phyloP scores from a whole-genome alignment of 108 stramenopile genomes.

The Fistulifera pelliculosa region DNA sequence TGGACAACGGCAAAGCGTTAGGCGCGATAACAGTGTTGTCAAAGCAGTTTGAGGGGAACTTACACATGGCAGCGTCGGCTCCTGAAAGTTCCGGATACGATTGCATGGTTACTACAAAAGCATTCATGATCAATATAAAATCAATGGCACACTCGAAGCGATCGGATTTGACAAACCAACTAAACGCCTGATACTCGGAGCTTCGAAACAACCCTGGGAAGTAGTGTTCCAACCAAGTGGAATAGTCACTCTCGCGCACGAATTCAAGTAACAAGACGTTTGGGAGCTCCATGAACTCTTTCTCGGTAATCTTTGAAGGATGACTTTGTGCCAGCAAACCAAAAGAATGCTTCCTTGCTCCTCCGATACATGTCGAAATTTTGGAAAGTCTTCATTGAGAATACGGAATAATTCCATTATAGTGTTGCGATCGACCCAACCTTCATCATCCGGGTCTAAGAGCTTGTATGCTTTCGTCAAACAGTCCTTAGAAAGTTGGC shows the following conservation, averaged over 20 bases:
- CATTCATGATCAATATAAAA: slow-evolving; percentile 53
- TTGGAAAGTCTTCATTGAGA: slow-evolving; percentile 69
- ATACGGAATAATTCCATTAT: slow-evolving; percentile 56
- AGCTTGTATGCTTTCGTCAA: slow-evolving; percentile 45
- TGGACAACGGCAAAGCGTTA: too few relatives aligned
- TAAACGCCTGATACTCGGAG: slow-evolving; percentile 19
- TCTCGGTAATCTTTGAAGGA: slow-evolving; percentile 25
- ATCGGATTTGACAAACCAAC: slow-evolving; percentile 28
- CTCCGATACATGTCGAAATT: slow-evolving; percentile 37
- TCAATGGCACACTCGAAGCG: slow-evolving; percentile 57
- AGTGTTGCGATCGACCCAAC: slow-evolving; percentile 32
- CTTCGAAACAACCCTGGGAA: slow-evolving; percentile 40
- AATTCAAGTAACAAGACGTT: slow-evolving; percentile 51
- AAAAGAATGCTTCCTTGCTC: slow-evolving; percentile 45
- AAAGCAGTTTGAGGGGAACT: too few relatives aligned
- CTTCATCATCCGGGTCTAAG: slow-evolving; percentile 33
- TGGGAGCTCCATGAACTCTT: slow-evolving; percentile 58
- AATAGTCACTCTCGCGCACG: slow-evolving; percentile 28
- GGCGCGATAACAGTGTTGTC: too few relatives aligned
- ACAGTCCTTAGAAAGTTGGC: slow-evolving; percentile 22
- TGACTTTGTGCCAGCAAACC: slow-evolving; percentile 44
- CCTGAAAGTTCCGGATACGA: slow-evolving; percentile 59
- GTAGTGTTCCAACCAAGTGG: slow-evolving; percentile 33
- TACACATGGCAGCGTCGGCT: slow-evolving; percentile 11
- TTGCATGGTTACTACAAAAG: slow-evolving; percentile 50